Percentiles rank a stretch among this genome's conserved stretches.
These are phyloP conservation scores for Blastobotrys robertii DNA, from an alignment of 805 yeast genomes.

Conservation along the genomic window DNA sequence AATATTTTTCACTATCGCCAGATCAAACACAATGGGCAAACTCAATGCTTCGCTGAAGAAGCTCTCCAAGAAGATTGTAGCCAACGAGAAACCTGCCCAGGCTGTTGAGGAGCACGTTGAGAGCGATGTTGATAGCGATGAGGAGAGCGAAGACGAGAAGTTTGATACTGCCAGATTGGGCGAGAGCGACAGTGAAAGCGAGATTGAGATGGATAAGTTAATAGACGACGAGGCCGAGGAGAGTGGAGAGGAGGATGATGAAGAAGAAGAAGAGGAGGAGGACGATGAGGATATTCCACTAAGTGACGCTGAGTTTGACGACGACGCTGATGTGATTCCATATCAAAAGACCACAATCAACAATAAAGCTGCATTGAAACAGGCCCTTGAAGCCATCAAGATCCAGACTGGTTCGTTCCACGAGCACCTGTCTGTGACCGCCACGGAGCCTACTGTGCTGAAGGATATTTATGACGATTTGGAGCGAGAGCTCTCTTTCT, in stretches of 20 bases:
- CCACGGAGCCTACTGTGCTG: constrained; percentile 49
- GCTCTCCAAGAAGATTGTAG: constrained; percentile 1
- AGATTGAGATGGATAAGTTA: constrained; percentile 24
- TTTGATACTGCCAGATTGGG: constrained; percentile 22
- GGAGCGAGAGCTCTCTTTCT: constrained; percentile 89
- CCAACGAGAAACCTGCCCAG: constrained; percentile 10
- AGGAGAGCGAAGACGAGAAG: constrained; percentile 28
- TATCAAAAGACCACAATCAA: constrained; percentile 82
- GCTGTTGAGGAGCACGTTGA: constrained; percentile 5
- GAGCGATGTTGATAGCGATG: constrained; percentile 24
- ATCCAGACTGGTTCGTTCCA: constrained; percentile 60
- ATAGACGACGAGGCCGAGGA: constrained; percentile 36
- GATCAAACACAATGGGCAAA: constrained; percentile 7
- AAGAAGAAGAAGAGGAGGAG: constrained; percentile 48
- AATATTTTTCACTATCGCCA: constrained; percentile 3
- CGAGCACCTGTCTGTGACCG: constrained; percentile 72
- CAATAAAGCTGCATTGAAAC: constrained; percentile 60
- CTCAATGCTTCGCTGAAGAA: constrained; percentile 5
- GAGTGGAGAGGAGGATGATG: constrained; percentile 40
- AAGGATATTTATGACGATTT: constrained; percentile 91
- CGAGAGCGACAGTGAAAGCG: constrained; percentile 31
- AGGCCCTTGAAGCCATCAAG: constrained; percentile 23
- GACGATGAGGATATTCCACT: constrained; percentile 79
- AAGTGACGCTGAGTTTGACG: constrained; percentile 85
- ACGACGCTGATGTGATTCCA: constrained; percentile 92